phyloP scores from a whole-genome alignment of 257 asterid species.

The Gardenia jasminoides region DNA sequence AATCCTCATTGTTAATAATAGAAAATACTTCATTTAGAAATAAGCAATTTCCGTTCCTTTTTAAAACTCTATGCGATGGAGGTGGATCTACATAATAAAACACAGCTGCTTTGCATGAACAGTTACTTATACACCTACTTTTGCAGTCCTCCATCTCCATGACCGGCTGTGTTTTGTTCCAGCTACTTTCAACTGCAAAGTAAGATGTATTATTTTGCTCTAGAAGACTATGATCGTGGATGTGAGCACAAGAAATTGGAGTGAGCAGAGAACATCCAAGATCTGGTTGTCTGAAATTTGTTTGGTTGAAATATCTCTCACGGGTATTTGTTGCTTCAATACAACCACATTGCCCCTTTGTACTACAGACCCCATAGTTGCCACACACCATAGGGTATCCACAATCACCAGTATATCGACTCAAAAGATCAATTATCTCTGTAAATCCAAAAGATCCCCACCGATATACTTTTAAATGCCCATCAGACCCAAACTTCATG shows the following conservation, averaged over 20 bases:
- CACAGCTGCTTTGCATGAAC: constrained; percentile 18
- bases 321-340: constrained; percentile 10
- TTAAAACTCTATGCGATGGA: not conserved
- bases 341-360: constrained; percentile 17
- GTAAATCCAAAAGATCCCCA: not conserved
- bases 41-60: not conserved
- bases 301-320: constrained; percentile 10
- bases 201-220: constrained; percentile 7
- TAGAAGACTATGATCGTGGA: constrained; percentile 13
- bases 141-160: constrained; percentile 22
- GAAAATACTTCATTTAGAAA: no score
- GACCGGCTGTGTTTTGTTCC: not conserved
- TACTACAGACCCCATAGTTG: constrained; percentile 25
- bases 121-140: not conserved
- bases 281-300: constrained; percentile 1
- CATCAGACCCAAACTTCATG: constrained; percentile 20
- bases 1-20: not conserved
- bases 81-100: not conserved
- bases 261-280: constrained; percentile 10
- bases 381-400: not conserved
- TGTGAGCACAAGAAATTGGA: constrained; percentile 14
- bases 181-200: not conserved
- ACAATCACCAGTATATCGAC: no score
- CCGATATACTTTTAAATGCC: constrained; percentile 13
- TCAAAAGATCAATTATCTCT: no score